Conservation (phyloP, 2,329 filamentous ascomycete genomes). For the Cladophialophora bantiana region DNA sequence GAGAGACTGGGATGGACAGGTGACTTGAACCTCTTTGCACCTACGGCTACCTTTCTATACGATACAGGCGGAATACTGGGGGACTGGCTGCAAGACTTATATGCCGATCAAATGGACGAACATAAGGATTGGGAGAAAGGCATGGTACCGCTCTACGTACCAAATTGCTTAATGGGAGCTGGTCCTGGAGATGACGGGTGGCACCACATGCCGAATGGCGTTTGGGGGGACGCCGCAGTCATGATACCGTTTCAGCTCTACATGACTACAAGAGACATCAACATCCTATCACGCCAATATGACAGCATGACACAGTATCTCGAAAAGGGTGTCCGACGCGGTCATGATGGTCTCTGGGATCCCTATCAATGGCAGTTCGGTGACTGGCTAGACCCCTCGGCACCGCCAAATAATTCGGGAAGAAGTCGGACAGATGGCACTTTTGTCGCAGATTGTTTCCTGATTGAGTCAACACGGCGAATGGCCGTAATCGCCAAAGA, state of each 20-base stretch:
- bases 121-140: conserved; percentile 24
- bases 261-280: conserved; percentile 45
- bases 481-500: conserved; percentile 43
- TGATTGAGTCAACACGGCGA: conserved; percentile 46
- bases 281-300: conserved; percentile 48
- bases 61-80: conserved; percentile 59
- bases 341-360: conserved; percentile 48
- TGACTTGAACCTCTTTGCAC: conserved; percentile 59
- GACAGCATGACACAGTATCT: conserved; percentile 48
- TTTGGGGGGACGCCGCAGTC: conserved; percentile 52
- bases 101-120: conserved; percentile 45
- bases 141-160: conserved; percentile 46
- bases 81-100: conserved; percentile 60
- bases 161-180: conserved; percentile 36
- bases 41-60: conserved; percentile 62
- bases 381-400: conserved; percentile 53
- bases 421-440: conserved; percentile 45
- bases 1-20: conserved; percentile 64
- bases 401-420: conserved; percentile 47
- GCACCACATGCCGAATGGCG: conserved; percentile 41
- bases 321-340: conserved; percentile 46
- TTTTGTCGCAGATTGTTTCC: conserved; percentile 51
- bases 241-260: conserved; percentile 49
- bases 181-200: background rate
- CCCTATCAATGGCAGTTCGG: conserved; percentile 47